phyloP scores from a whole-genome alignment of 1,284 basidiomycete genomes.

The Moesziomyces sp. region DNA sequence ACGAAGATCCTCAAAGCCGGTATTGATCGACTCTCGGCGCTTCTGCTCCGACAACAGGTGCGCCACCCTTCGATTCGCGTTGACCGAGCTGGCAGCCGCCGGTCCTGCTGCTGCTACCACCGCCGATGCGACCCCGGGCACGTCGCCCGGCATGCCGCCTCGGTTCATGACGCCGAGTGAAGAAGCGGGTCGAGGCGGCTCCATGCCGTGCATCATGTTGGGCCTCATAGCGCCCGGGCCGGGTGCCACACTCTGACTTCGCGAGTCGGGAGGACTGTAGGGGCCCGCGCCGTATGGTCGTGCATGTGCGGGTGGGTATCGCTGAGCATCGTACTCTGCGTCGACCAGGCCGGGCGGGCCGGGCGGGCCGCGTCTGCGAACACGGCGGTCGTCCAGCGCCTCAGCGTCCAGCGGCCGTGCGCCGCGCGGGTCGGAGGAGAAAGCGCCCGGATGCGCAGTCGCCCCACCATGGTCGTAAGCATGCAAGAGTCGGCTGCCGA shows the following conservation, averaged over 20 bases:
- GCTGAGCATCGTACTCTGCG: slow-evolving; percentile 16
- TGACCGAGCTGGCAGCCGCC: slow-evolving; percentile 21
- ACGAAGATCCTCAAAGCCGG: slow-evolving; percentile 51
- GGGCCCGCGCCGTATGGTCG: slow-evolving; percentile 18
- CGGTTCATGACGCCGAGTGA: slow-evolving; percentile 16
- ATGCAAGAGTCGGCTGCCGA: slow-evolving; percentile 13
- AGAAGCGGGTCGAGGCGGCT: slow-evolving; percentile 34
- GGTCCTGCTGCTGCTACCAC: slow-evolving; percentile 1
- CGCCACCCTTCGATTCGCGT: slow-evolving; percentile 43
- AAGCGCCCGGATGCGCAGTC: slow-evolving; percentile 8
- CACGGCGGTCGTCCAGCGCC: slow-evolving; percentile 13
- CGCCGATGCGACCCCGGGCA: background rate
- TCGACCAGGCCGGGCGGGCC: slow-evolving; percentile 19
- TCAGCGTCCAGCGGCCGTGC: slow-evolving; percentile 20
- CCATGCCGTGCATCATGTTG: slow-evolving; percentile 31
- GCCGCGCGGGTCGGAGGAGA: slow-evolving; percentile 10
- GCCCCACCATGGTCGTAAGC: slow-evolving; percentile 12
- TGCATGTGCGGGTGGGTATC: slow-evolving; percentile 13
- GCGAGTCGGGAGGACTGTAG: slow-evolving; percentile 36
- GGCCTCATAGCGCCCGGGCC: slow-evolving; percentile 12
- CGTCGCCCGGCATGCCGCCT: slow-evolving; percentile 1
- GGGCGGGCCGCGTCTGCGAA: slow-evolving; percentile 22
- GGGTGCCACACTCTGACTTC: slow-evolving; percentile 22
- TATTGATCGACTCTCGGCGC: slow-evolving; percentile 54
- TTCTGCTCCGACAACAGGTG: slow-evolving; percentile 49